Evolutionary conservation across 73 alveolate genomes (phyloP), one percentile per base, ranked within the genome.

Genomic region (Effrenium voratum): DNA sequence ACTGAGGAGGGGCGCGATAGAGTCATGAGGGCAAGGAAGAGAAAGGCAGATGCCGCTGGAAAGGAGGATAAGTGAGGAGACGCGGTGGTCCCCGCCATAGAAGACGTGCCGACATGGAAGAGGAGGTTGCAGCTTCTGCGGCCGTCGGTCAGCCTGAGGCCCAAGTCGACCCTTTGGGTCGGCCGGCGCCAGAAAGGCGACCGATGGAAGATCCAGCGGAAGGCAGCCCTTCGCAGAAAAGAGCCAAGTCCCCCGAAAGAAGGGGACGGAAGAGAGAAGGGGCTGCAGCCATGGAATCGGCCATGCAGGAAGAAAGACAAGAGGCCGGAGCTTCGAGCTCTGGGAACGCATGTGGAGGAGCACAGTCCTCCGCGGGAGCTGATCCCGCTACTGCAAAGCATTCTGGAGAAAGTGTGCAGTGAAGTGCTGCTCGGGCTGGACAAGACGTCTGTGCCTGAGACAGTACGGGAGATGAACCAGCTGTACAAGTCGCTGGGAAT

Each of bases 61-160:
- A 45, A 44, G 2, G 66, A 50, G 36, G 57, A 41, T 40, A 57
- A 10, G 36, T n/a, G 45, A 40, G 45, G 45, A 3, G 50, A 15
- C 15, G 8, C 10, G 46, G 49, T 44, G 70, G 81, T n/a, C n/a
- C n/a, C n/a, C n/a, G n/a, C 44, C 26, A 2, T 84, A 59, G 93
- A 34, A 5, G 93, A 55, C 40, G 36, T 36, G 30, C 81, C 0
- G 93, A 84, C 36, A 49, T 26, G 13, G 43, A 44, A 1, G 93
- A 84, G 44, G 93, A 84, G 60, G 30, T 59, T 43, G 36, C 19
- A 2, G 93, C 81, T 0, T 46, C 93, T 3, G 57, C 55, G 0
- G 93, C 93, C 45, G 30, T 84, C 0, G 93, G 93, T 0, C 46
- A 38, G 28, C 93, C 93, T 32, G 77, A 49, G 93, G 77, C 30